These are phyloP conservation scores for Naganishia antarctica DNA, from an alignment of 768 basidiomycete genomes.

Conservation along the genomic window DNA sequence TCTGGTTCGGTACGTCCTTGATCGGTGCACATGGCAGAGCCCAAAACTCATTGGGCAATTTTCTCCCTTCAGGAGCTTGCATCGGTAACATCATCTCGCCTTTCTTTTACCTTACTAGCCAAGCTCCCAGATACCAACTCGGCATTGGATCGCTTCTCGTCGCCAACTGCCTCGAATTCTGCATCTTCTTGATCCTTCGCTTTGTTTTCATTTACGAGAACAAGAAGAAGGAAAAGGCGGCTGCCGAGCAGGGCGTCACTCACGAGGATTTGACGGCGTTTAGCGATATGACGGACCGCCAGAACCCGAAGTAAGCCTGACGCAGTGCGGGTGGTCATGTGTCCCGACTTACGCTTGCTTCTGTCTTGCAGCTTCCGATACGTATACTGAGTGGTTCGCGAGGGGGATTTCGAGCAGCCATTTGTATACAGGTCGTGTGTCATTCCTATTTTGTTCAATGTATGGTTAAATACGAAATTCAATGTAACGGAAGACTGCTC, in stretches of 20 bases:
- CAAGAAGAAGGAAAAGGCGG: conserved; percentile 35
- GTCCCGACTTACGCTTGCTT: not conserved
- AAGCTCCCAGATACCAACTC: conserved; percentile 46
- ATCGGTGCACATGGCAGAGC: not conserved
- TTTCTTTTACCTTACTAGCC: conserved; percentile 26
- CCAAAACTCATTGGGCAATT: conserved; percentile 40
- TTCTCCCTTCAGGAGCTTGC: not conserved
- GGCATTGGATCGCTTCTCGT: conserved; percentile 48
- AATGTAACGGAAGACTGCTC: no score
- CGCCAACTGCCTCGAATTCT: conserved; percentile 43
- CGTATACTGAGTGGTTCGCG: conserved; percentile 29
- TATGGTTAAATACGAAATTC: no score
- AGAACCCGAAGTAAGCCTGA: conserved; percentile 39
- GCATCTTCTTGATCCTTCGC: conserved; percentile 39
- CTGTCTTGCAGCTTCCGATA: conserved; percentile 26
- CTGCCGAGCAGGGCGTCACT: conserved; percentile 3
- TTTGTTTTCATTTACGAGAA: conserved; percentile 43
- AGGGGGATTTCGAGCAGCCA: no score
- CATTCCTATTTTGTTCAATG: no score
- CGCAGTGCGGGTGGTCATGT: not conserved
- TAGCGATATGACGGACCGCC: conserved; percentile 44
- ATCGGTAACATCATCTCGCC: conserved; percentile 18
- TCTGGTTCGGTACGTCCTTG: conserved; percentile 46
- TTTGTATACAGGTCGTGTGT: no score
- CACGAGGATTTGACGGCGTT: conserved; percentile 41